Evolutionary conservation across 805 yeast genomes (phyloP), one percentile per base, ranked within the genome.

Genomic region (Metschnikowia kunwiensis): DNA sequence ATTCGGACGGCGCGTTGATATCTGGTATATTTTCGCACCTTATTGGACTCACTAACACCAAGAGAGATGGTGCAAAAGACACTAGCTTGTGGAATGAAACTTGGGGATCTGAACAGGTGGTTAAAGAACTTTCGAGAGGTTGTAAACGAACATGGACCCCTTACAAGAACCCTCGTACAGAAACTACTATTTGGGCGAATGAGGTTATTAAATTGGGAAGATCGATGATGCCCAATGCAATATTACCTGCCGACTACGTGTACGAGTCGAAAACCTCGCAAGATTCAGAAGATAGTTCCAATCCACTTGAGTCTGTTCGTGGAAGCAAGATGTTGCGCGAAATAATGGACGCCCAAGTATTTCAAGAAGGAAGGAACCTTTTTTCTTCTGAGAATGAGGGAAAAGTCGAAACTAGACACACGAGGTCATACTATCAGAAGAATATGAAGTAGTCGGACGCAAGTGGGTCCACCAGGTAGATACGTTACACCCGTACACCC

Each of bases 11-110:
- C 3, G 95, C 95, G 0, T 67, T 86, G 12, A 60, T 80, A 1
- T 82, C 93, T 1, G 95, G 95, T 9, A 78, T 82, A 0, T 82
- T 84, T 53, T 75, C 93, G 4, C 94, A 86, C 55, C 60, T 86
- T 36, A 75, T 82, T 24, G 95, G 94, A 0, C 55, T 86, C 34
- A 82, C 80, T 33, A 65, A 67, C 19, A 63, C 65, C 35, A 63
- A 67, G 34, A 40, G 40, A 10, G 45, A 47, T 5, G 38, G 29
- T 5, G 24, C 36, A 14, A 57, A 53, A 11, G 66, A 61, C 22
- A 56, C 50, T 10, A 43, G 57, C 12, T 46, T 63, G 13, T 82
- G 86, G 86, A 71, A 77, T 27, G 61, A 63, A 11, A 74, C 75
- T 23, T 82, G 89, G 87, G 82, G 85, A 1, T 63, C 77, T 1